These are phyloP conservation scores for Clonostachys byssicola DNA, from an alignment of 2,329 filamentous ascomycete genomes.

Conservation along the genomic window DNA sequence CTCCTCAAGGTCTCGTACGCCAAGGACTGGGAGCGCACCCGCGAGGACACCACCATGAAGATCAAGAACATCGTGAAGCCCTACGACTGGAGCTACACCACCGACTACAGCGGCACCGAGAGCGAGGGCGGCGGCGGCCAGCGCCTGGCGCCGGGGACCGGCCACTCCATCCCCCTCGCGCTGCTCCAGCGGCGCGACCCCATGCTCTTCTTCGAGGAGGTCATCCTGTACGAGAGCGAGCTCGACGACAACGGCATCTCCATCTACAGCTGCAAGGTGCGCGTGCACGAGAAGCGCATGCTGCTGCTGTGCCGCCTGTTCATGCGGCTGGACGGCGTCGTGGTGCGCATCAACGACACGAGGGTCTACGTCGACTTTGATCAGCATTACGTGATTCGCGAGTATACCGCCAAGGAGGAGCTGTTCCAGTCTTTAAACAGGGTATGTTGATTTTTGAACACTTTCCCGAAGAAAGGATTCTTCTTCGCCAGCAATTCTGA, in stretches of 20 bases:
- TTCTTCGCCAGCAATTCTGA: not conserved
- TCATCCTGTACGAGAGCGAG: slow-evolving; percentile 95
- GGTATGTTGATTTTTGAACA: slow-evolving; percentile 38
- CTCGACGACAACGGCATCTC: slow-evolving; percentile 96
- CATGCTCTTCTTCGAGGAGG: slow-evolving; percentile 94
- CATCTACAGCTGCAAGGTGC: slow-evolving; percentile 82
- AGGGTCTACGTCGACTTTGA: slow-evolving; percentile 88
- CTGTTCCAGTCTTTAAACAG: slow-evolving; percentile 71
- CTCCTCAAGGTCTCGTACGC: slow-evolving; percentile 96
- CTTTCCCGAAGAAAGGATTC: not conserved
- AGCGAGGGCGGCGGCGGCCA: slow-evolving; percentile 26
- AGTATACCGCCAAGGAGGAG: slow-evolving; percentile 87
- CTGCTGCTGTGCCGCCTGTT: slow-evolving; percentile 84
- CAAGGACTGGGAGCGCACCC: slow-evolving; percentile 68
- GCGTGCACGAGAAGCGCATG: slow-evolving; percentile 87
- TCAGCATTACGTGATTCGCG: slow-evolving; percentile 73
- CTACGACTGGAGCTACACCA: slow-evolving; percentile 98
- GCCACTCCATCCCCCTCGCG: slow-evolving; percentile 69
- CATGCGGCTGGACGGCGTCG: slow-evolving; percentile 86
- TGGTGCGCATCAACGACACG: slow-evolving; percentile 85
- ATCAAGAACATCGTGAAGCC: slow-evolving; percentile 94
- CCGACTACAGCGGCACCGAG: slow-evolving; percentile 75
- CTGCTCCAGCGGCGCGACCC: slow-evolving; percentile 86
- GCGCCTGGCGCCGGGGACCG: slow-evolving; percentile 26
- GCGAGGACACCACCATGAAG: slow-evolving; percentile 74